Base-by-base conservation (phyloP, 139 green algal species). In the Micromonas pusilla region DNA sequence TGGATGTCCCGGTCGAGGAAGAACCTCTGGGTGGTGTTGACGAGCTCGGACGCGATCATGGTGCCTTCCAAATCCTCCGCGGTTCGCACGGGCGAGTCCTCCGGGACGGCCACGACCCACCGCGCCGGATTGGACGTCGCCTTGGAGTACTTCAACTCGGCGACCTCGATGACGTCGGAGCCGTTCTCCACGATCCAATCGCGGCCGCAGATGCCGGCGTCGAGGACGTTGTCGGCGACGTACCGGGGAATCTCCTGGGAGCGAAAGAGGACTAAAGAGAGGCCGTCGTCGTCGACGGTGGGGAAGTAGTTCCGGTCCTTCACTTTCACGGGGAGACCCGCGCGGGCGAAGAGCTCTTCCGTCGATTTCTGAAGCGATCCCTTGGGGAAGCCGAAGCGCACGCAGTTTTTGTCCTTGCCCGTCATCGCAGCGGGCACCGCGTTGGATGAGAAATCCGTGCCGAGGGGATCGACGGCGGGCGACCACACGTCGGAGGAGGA, bases 131-230 rank as follows among this genome's bases (percentile, higher is more conserved):
- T 82, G 68, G 33, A 67, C 26, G 83, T 87, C 20, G 77, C 70
- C 70, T 87, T 57, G 45, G 45, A 57, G 45, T 57, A 57, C 45
- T 57, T 57, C 9, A 57, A 16, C 45, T 57, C 45, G 45, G 45
- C 45, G 52, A 77, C 81, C 68, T 86, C 82, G 32, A 86, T 73
- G 32, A 86, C 82, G 54, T 86, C 82, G 13, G 82, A 66, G 31
- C 72, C 72, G 60, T 73, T 85, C 77, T 87, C 83, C 54, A 84
- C 72, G 2, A 87, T 67, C 83, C 83, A 87, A 67, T 87, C 83
- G 38, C 73, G 28, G 0, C 83, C 80, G 52, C 83, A 87, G 65
- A 87, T 87, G 67, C 83, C 83, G 21, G 64, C 72, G 34, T 87
- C 83, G 52, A 87, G 83, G 25, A 87, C 71, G 39, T 79, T 79